Base-by-base conservation (phyloP, 1,139 yeast species). In the Candida neerlandica region DNA sequence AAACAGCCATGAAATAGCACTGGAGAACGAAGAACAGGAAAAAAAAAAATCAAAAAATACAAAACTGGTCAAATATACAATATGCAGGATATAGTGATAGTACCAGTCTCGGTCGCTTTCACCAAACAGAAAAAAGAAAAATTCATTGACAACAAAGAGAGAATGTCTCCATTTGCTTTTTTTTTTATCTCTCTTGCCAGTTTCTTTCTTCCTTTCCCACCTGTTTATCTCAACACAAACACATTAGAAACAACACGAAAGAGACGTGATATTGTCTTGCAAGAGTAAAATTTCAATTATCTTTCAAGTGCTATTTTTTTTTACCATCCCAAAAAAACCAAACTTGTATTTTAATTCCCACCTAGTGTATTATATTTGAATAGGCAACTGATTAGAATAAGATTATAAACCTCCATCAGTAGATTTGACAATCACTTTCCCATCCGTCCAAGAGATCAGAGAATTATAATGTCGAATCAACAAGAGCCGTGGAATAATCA, bases 401-500 rank as follows among this genome's bases (percentile, higher is more conserved):
- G 33, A 12, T 10, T 16, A 35, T 21, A 19, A 37, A 37, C 27
- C 3, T 4, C 21, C 29, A 37, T 21, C 41, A 37, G 41, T 18
- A 35, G 26, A 18, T 35, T 35, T 14, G 6, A 3, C n/a, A 4
- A 12, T 5, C 19, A n/a, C 42, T 26, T n/a, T n/a, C 34, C 9
- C 29, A n/a, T n/a, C 39, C 14, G 29, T 7, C 16, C 5, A 21
- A 33, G 35, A 33, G 16, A 21, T 5, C 34, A 32, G 12, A 19
- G 9, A 37, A 14, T 18, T 35, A 26, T 27, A 18, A 75, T 75
- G 80, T 63, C 79, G 41, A 74, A 71, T 60, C 75, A 69, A 53
- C 76, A 69, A 53, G 79, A 74, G 52, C 75, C 73, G 52, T 76
- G 81, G 80, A 69, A 66, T 47, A 70, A 62, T 54, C 78, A 73